A percentile compares a stretch with the other conserved stretches of the same genome.
Conservation (phyloP, 768 basidiomycete genomes). For the Tylopilus vinaceipallidus region DNA sequence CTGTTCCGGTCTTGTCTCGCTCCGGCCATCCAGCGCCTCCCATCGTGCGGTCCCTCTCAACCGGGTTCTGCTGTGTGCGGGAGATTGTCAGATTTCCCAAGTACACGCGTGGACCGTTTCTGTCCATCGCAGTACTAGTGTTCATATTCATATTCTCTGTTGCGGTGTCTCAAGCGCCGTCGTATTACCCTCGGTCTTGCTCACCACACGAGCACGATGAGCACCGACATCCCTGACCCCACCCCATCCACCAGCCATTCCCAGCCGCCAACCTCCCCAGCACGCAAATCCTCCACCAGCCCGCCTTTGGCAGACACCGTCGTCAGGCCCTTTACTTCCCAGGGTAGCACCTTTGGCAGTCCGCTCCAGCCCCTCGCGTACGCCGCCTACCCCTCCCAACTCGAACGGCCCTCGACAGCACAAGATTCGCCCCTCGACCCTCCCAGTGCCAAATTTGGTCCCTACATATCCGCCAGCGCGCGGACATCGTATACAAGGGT, state of each 20-base stretch:
- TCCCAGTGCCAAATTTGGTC: constrained; percentile 7
- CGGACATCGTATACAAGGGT: constrained; percentile 56
- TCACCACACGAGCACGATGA: constrained; percentile 1
- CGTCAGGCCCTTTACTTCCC: constrained; percentile 30
- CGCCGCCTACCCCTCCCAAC: not conserved
- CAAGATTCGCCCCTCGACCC: constrained; percentile 8
- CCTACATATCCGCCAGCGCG: constrained; percentile 41
- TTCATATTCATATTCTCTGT: too few relatives aligned
- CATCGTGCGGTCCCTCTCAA: too few relatives aligned
- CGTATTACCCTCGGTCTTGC: too few relatives aligned
- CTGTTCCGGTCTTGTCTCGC: too few relatives aligned
- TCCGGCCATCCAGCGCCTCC: too few relatives aligned
- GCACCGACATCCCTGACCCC: not conserved
- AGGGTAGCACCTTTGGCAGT: constrained; percentile 19
- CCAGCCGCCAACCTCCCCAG: constrained; percentile 1
- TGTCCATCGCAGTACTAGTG: too few relatives aligned
- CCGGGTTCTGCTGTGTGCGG: too few relatives aligned
- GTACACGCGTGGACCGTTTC: too few relatives aligned
- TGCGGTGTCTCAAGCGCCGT: too few relatives aligned
- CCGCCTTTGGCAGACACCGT: constrained; percentile 27
- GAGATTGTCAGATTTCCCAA: too few relatives aligned
- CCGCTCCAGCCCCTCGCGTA: constrained; percentile 8
- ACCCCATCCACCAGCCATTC: not conserved
- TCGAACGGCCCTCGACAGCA: constrained; percentile 24
- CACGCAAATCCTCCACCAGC: constrained; percentile 5